Evolutionary conservation across 2,329 filamentous ascomycete species (phyloP), one percentile per base, ranked within the genome.

Genomic region (Arthrobotrys iridis): DNA sequence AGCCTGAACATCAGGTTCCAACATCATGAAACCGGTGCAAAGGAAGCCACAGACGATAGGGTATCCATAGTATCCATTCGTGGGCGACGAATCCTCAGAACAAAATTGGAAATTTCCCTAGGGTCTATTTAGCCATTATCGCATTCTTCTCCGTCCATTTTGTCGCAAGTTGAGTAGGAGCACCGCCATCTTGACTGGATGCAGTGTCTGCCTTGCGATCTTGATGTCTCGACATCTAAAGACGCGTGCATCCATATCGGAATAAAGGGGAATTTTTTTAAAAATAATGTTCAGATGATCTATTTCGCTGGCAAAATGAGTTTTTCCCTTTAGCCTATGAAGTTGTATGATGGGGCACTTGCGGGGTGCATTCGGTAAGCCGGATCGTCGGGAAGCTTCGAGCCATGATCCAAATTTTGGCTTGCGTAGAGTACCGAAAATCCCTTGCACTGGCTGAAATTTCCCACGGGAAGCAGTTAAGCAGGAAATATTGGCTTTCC

Each of bases 331-430:
- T 72, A 64, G 58, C 67, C 67, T 59, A 28, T 55, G n/a, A 15
- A 45, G 30, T 59, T 52, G 50, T 40, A 64, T 58, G 26, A 58
- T n/a, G 26, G 59, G 50, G 37, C 40, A 43, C 46, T 50, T 73
- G 50, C 50, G 68, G 68, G 60, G 59, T 59, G 41, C 41, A 60
- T 52, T 65, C 68, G 68, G 68, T 66, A 65, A 35, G 52, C 68
- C 68, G 68, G 68, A 43, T 65, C 68, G 68, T 48, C 68, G 68
- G 68, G 68, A 66, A 60, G 46, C 30, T 46, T 35, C 26, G 45
- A 35, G 37, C 18, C 30, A 8, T 24, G 28, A 24, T 41, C 57
- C 55, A n/a, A n/a, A n/a, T n/a, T n/a, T n/a, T n/a, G n/a, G n/a
- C n/a, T n/a, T n/a, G n/a, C n/a, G n/a, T n/a, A n/a, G n/a, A n/a